Conservation (phyloP, 495 filamentous ascomycete species). For the Annulohypoxylon bovei region DNA sequence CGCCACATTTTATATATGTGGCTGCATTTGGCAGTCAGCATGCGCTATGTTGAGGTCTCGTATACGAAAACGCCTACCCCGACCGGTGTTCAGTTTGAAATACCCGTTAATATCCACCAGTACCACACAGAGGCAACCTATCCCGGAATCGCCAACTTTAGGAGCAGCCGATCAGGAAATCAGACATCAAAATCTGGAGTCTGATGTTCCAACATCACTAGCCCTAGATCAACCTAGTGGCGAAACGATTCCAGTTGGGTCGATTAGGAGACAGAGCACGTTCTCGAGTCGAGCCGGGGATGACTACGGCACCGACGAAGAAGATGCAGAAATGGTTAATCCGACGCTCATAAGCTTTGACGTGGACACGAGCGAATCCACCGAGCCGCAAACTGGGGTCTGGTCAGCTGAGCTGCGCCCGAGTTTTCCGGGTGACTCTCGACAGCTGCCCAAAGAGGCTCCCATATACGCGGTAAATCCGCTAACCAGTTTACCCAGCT, state of each 20-base stretch:
- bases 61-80: slow-evolving; percentile 36
- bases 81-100: slow-evolving; percentile 20
- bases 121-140: slow-evolving; percentile 24
- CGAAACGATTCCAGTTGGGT: slow-evolving; percentile 42
- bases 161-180: slow-evolving; percentile 43
- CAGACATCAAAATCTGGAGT: slow-evolving; percentile 38
- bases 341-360: slow-evolving; percentile 67
- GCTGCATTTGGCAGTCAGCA: slow-evolving; percentile 27
- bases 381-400: slow-evolving; percentile 53
- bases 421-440: slow-evolving; percentile 47
- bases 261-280: slow-evolving; percentile 47
- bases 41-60: slow-evolving; percentile 19
- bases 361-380: slow-evolving; percentile 61
- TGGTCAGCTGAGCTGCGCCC: slow-evolving; percentile 67
- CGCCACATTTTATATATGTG: slow-evolving; percentile 45
- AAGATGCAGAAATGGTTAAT: slow-evolving; percentile 59
- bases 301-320: slow-evolving; percentile 60
- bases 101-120: neutral
- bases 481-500: slow-evolving; percentile 49
- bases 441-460: slow-evolving; percentile 33
- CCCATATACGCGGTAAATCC: slow-evolving; percentile 52
- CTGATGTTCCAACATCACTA: slow-evolving; percentile 32
- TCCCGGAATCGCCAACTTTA: slow-evolving; percentile 44
- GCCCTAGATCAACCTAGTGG: slow-evolving; percentile 41
- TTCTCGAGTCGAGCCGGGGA: slow-evolving; percentile 47